A percentile compares a stretch with the other conserved stretches of the same genome.
These are phyloP conservation scores for Solanum gandarillasii DNA, from an alignment of 257 asterid genomes.

Conservation along the genomic window DNA sequence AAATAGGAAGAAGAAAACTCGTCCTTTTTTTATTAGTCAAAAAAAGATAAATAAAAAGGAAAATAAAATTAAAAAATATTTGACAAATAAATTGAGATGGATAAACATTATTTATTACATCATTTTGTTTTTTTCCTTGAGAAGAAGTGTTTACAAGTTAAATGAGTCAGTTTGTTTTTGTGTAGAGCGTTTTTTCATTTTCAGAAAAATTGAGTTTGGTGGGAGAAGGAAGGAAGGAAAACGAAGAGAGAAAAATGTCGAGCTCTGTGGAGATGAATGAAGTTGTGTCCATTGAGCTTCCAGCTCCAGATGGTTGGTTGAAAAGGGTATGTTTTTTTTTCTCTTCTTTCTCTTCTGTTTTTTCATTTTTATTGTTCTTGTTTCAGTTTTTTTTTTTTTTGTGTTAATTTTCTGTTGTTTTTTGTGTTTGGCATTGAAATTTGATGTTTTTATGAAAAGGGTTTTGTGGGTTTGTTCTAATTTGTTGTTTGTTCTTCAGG, in stretches of 20 bases:
- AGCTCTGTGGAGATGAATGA: conserved; percentile 22
- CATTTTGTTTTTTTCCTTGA: neutral
- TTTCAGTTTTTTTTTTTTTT: neutral
- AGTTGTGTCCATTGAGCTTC: conserved; percentile 23
- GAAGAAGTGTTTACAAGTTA: neutral
- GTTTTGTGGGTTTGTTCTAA: neutral
- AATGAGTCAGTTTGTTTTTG: neutral
- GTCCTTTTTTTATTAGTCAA: neutral
- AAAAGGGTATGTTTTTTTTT: conserved; percentile 12
- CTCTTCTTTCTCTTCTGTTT: neutral
- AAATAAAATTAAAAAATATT: too few species aligned
- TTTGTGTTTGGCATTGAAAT: neutral
- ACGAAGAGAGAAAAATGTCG: conserved; percentile 12
- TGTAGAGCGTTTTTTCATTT: neutral
- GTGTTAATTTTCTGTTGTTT: neutral
- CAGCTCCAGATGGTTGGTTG: conserved; percentile 33
- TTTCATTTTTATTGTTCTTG: neutral
- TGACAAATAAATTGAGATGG: neutral
- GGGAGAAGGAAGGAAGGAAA: neutral
- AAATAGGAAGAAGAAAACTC: too few species aligned
- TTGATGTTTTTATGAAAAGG: neutral
- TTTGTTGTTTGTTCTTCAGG: neutral
- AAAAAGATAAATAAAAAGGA: too few species aligned
- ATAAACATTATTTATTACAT: neutral
- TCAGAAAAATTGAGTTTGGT: neutral